These are phyloP conservation scores for Hypoxylon rickii DNA, from an alignment of 495 filamentous ascomycete genomes.

Conservation along the genomic window DNA sequence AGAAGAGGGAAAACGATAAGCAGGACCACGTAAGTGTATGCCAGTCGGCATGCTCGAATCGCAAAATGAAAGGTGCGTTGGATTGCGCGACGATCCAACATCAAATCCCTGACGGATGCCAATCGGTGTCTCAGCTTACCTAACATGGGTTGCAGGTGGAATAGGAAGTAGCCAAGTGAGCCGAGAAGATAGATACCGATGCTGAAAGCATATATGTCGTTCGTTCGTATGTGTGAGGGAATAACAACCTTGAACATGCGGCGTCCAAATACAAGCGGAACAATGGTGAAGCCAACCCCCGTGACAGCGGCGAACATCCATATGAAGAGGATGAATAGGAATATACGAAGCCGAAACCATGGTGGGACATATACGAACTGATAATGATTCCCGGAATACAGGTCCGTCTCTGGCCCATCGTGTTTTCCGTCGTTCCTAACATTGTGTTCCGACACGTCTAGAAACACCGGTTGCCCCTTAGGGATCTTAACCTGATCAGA, in stretches of 20 bases:
- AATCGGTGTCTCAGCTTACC: conserved; percentile 39
- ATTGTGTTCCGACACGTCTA: conserved; percentile 77
- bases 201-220: conserved; percentile 96
- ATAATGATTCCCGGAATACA: conserved; percentile 74
- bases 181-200: conserved; percentile 82
- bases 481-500: conserved; percentile 93
- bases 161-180: conserved; percentile 59
- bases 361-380: conserved; percentile 89
- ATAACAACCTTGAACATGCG: conserved; percentile 70
- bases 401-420: conserved; percentile 58
- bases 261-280: conserved; percentile 83
- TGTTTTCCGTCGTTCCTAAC: conserved; percentile 60
- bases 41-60: conserved; percentile 50
- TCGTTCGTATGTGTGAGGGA: conserved; percentile 70
- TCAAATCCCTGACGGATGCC: conserved; percentile 26
- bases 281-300: conserved; percentile 83
- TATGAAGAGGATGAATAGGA: conserved; percentile 82
- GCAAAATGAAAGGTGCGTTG: conserved; percentile 32
- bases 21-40: conserved; percentile 75
- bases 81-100: conserved; percentile 43
- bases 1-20: conserved; percentile 78
- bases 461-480: conserved; percentile 78
- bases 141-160: conserved; percentile 57
- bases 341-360: conserved; percentile 77
- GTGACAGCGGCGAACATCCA: conserved; percentile 95